Evolutionary conservation across 305 asterid species (phyloP).

Genomic region (Fraxinus velutina): DNA sequence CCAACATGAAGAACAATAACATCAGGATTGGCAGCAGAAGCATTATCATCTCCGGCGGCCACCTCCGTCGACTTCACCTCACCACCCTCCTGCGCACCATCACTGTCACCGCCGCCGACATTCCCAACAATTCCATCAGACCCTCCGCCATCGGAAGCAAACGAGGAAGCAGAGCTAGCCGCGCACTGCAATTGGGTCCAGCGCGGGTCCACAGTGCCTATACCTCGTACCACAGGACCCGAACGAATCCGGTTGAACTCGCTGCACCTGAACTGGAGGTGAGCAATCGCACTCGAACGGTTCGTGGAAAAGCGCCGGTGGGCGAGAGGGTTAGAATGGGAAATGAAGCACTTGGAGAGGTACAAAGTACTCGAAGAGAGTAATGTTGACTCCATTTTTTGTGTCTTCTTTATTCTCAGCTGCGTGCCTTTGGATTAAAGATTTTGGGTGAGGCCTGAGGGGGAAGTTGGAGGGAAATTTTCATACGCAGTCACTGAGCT

Average conservation of each 20-base stretch:
- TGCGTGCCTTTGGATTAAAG: constrained; percentile 17
- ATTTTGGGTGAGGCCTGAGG: background rate
- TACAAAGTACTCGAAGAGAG: constrained; percentile 36
- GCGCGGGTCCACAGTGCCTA: constrained; percentile 20
- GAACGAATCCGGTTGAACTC: constrained; percentile 32
- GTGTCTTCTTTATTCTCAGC: background rate
- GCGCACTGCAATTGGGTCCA: constrained; percentile 42
- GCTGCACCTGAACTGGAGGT: constrained; percentile 33
- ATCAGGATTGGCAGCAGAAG: constrained; percentile 59
- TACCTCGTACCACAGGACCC: constrained; percentile 22
- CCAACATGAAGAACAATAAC: constrained; percentile 87
- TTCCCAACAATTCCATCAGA: constrained; percentile 51
- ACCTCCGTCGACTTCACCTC: constrained; percentile 52
- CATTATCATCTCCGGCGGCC: constrained; percentile 52
- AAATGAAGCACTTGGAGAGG: constrained; percentile 40
- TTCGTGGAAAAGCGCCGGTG: constrained; percentile 41
- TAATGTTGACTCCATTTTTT: constrained; percentile 43
- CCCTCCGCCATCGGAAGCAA: constrained; percentile 71
- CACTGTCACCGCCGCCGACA: constrained; percentile 47
- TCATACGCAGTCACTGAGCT: background rate
- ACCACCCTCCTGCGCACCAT: constrained; percentile 54
- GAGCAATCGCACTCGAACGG: constrained; percentile 34
- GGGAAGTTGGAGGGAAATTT: background rate
- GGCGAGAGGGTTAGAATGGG: constrained; percentile 40
- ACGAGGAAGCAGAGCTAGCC: constrained; percentile 49